Evolutionary conservation across 306 rosid species (phyloP).

Genomic region (Spatholobus suberectus): DNA sequence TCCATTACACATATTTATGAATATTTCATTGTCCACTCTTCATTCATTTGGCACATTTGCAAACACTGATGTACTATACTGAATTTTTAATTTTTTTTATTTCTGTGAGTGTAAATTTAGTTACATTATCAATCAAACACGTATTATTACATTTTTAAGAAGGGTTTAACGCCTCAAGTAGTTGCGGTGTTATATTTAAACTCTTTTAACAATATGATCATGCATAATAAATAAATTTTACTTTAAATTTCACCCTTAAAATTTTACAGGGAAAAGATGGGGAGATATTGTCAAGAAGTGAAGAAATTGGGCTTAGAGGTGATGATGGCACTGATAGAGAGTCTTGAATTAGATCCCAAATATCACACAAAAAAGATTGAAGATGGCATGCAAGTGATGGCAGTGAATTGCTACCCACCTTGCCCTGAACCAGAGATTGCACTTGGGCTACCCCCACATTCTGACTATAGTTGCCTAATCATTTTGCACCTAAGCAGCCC

Average conservation of each 20-base stretch:
- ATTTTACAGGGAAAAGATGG: conserved; percentile 56
- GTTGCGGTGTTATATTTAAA: neutral
- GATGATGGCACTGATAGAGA: conserved; percentile 52
- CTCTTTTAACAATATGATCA: neutral
- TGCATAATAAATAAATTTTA: neutral
- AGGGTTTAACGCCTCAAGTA: neutral
- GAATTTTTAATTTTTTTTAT: neutral
- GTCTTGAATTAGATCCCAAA: conserved; percentile 52
- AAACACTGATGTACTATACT: neutral
- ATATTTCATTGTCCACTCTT: neutral
- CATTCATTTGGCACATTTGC: neutral
- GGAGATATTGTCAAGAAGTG: conserved; percentile 54
- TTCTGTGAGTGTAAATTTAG: neutral
- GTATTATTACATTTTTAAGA: neutral
- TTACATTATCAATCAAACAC: neutral
- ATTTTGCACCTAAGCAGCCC: conserved; percentile 47
- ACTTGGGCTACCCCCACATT: conserved; percentile 66
- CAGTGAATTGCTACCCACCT: conserved; percentile 62
- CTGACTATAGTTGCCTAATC: conserved; percentile 63
- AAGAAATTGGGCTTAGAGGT: conserved; percentile 50
- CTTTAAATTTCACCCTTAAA: neutral
- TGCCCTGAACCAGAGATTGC: conserved; percentile 56
- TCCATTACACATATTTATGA: neutral
- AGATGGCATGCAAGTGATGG: conserved; percentile 58
- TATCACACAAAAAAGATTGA: conserved; percentile 41